phyloP scores from a whole-genome alignment of 2,329 filamentous ascomycete genomes.

The Coniosporium tulheliwenetii region DNA sequence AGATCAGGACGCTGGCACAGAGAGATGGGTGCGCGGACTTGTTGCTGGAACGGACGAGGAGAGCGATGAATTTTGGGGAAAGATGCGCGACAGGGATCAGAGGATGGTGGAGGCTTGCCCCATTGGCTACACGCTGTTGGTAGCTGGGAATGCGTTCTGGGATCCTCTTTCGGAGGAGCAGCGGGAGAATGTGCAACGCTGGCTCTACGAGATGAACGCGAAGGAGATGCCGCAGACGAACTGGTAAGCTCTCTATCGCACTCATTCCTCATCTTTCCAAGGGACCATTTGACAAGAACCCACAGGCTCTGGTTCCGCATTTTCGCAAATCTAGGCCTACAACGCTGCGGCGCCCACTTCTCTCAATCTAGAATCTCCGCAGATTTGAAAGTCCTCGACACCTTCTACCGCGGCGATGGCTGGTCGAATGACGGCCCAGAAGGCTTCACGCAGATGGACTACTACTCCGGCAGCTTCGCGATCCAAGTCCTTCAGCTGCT shows the following conservation, averaged over 20 bases:
- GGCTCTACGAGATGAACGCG: conserved; percentile 65
- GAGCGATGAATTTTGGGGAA: no score
- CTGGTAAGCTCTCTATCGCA: conserved; percentile 22
- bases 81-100: conserved; percentile 39
- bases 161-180: conserved; percentile 46
- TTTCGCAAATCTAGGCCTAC: conserved; percentile 65
- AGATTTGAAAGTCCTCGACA: conserved; percentile 64
- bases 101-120: conserved; percentile 78
- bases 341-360: conserved; percentile 57
- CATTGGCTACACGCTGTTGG: conserved; percentile 57
- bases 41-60: no score
- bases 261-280: neutral
- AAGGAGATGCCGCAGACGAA: conserved; percentile 58
- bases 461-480: conserved; percentile 69
- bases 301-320: conserved; percentile 72
- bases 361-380: conserved; percentile 54
- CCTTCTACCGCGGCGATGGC: conserved; percentile 66
- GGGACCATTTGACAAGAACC: conserved; percentile 1
- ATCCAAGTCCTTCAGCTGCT: conserved; percentile 68
- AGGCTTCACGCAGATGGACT: conserved; percentile 71
- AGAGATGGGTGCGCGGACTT: no score
- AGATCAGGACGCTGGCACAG: conserved; percentile 35
- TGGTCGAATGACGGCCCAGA: conserved; percentile 74
- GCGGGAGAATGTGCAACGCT: conserved; percentile 50
- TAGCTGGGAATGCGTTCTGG: conserved; percentile 51